phyloP scores from a whole-genome alignment of 108 stramenopile genomes.

The Skeletonema grethae region DNA sequence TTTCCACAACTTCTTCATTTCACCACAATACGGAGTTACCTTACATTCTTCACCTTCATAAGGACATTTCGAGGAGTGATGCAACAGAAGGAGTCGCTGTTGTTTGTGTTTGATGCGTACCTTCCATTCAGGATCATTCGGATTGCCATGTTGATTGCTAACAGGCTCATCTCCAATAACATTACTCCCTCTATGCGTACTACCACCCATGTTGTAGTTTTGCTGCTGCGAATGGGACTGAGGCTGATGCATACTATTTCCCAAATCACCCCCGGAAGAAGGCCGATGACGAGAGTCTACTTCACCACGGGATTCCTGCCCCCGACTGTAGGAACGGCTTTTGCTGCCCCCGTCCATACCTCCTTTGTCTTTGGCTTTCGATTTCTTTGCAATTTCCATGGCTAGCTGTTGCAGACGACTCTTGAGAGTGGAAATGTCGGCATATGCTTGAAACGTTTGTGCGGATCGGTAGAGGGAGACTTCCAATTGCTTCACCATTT shows the following conservation, averaged over 20 bases:
- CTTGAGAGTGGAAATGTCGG: slow-evolving; percentile 86
- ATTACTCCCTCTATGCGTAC: slow-evolving; percentile 7
- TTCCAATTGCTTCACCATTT: slow-evolving; percentile 96
- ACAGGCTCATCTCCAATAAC: slow-evolving; percentile 3
- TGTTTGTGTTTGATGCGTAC: slow-evolving; percentile 97
- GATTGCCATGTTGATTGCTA: slow-evolving; percentile 50
- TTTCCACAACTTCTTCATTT: slow-evolving; percentile 98
- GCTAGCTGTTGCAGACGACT: slow-evolving; percentile 89
- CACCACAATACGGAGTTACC: slow-evolving; percentile 95
- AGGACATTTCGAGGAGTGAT: slow-evolving; percentile 98
- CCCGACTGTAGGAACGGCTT: background rate
- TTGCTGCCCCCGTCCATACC: slow-evolving; percentile 14
- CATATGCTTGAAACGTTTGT: slow-evolving; percentile 86
- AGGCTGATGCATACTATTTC: background rate
- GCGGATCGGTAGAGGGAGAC: slow-evolving; percentile 93
- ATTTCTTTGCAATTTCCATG: slow-evolving; percentile 79
- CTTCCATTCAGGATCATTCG: slow-evolving; percentile 86
- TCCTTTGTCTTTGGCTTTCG: slow-evolving; percentile 48
- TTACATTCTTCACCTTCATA: slow-evolving; percentile 92
- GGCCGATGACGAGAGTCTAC: slow-evolving; percentile 12
- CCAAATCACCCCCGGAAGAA: background rate
- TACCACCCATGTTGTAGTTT: slow-evolving; percentile 6
- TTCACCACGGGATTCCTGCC: background rate
- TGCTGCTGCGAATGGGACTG: background rate
- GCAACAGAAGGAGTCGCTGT: slow-evolving; percentile 94